Evolutionary conservation across 2,329 filamentous ascomycete species (phyloP), one percentile per base, ranked within the genome.

Genomic region (Orbilia brochopaga): DNA sequence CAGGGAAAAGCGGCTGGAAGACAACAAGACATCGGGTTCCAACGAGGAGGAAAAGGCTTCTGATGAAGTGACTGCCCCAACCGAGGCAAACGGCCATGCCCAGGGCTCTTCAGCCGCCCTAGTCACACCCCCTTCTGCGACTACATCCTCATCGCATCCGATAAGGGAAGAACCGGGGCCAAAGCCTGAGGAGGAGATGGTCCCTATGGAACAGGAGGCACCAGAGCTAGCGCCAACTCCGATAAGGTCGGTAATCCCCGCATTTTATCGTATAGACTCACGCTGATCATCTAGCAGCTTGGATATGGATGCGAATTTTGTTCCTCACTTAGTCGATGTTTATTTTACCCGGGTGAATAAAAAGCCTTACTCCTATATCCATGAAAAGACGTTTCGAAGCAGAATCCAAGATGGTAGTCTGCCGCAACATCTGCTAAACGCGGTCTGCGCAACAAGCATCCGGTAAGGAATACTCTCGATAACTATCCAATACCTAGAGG

Each of bases 321-420:
- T 66, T 10, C 35, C 51, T 52, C 57, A 73, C 17, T 57, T 75
- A 11, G 81, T 95, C 30, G 88, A 95, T 76, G 88, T 88, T 4
- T 96, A 92, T 78, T 95, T 96, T 78, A 81, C 83, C 21, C 85
- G 89, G 56, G 86, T 92, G 42, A 91, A 96, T 78, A 89, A 88
- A 56, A 93, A 92, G 77, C 90, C 91, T 1, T 94, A 89, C 75
- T 87, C 90, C 77, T 88, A 95, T 57, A 82, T 96, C 2, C 90
- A 95, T 77, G 91, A 96, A 79, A 83, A 87, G 0, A 86, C 85
- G 0, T 87, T 90, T 8, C 84, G 91, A 63, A 90, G 92, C 79
- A 84, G 87, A 23, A 80, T 91, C 73, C 88, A 90, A 75, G 80
- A 87, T 8, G 87, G 87, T 54, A 88, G 90, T 76, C 80, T 93